Base-by-base conservation (phyloP, 78 protist species). In the Dictyostelium capitatum region DNA sequence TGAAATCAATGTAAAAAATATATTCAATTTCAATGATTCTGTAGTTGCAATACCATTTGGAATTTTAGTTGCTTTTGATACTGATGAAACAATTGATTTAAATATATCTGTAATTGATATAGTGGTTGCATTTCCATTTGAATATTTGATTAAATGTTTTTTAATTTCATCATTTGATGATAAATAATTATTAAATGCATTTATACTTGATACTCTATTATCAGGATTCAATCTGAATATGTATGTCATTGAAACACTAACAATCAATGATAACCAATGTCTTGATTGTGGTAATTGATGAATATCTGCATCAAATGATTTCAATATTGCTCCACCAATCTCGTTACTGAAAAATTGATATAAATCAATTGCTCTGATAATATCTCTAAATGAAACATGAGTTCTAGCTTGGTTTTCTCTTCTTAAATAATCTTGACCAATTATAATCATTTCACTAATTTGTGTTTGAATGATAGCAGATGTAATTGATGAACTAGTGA, bases 341-440 rank as follows among this genome's bases (percentile, higher is more conserved):
- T 48, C 47, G 2, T 28, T 14, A 25, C 17, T 79, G 23, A 89
- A 89, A 57, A 89, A 77, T 30, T 74, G 41, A 46, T 89, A 89
- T 41, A 89, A 83, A 30, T 89, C 85, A 2, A 89, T 89, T 3
- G 74, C 79, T 69, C 93, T 62, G n/a, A 37, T 59, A 4, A 89
- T 89, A 62, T 89, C 93, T 51, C 93, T 50, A 23, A 89, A 74
- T 10, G 93, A 89, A 4, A 79, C 93, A 69, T 89, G 93, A 8
- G 80, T 77, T 62, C 93, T 51, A 11, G 51, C 70, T 73, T 83
- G 91, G 5, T 70, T 72, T n/a, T 20, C 47, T 20, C 17, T 25
- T 62, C 91, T 75, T 12, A 83, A 23, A 51, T 11, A 28, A 0
- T 83, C 19, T 73, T 83, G 91, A 41, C 82, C 91, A 51, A 83